Percentiles rank a stretch among this genome's conserved stretches.
These are phyloP conservation scores for Metschnikowia koreensis DNA, from an alignment of 805 yeast species.

Conservation along the genomic window DNA sequence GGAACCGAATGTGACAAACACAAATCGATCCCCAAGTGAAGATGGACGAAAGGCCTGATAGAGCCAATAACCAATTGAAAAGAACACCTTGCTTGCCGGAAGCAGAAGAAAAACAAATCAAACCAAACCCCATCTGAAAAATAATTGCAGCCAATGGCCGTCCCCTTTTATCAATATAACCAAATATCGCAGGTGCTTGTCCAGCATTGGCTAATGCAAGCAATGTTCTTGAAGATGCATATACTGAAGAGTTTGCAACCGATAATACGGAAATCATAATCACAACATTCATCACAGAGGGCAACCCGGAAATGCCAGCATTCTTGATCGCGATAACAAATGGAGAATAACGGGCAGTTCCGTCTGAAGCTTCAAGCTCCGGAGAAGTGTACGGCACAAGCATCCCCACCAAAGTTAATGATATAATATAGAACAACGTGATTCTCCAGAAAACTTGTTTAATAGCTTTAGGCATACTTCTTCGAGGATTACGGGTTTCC, in stretches of 20 bases:
- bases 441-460: constrained; percentile 46
- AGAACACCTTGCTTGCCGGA: constrained; percentile 22
- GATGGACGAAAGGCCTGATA: constrained; percentile 25
- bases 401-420: constrained; percentile 40
- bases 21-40: constrained; percentile 30
- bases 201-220: constrained; percentile 70
- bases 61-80: constrained; percentile 27
- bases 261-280: constrained; percentile 39
- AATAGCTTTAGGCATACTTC: constrained; percentile 41
- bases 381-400: constrained; percentile 37
- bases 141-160: constrained; percentile 42
- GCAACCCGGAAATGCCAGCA: constrained; percentile 42
- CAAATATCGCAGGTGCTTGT: constrained; percentile 54
- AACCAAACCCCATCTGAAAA: constrained; percentile 45
- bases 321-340: constrained; percentile 42
- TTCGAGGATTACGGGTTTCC: constrained; percentile 36
- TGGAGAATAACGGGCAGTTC: constrained; percentile 36
- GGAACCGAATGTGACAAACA: constrained; percentile 25
- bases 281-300: constrained; percentile 42
- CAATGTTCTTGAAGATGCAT: constrained; percentile 66
- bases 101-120: constrained; percentile 59
- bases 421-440: constrained; percentile 38
- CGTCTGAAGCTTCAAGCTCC: constrained; percentile 22
- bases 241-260: constrained; percentile 70
- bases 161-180: constrained; percentile 40